These are phyloP conservation scores for Pleurotus sapidus DNA, from an alignment of 768 basidiomycete genomes.

Conservation along the genomic window DNA sequence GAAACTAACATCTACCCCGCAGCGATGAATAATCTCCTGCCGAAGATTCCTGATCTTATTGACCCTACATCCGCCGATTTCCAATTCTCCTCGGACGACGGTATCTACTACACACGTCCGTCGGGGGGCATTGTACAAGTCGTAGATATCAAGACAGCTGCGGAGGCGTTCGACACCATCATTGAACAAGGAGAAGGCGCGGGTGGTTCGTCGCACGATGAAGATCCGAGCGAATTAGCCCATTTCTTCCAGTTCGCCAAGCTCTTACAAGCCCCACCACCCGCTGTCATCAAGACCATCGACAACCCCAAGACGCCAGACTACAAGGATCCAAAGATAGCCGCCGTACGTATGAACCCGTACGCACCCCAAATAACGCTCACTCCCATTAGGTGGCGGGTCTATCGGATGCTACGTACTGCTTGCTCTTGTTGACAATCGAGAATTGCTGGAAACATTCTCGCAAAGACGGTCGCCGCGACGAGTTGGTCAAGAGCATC, in stretches of 20 bases:
- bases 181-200: conserved; percentile 23
- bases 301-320: conserved; percentile 16
- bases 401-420: conserved; percentile 21
- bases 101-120: not conserved
- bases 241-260: conserved; percentile 12
- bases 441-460: conserved; percentile 20
- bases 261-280: not conserved
- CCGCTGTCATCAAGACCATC: conserved; percentile 8
- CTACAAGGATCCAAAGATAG: conserved; percentile 14
- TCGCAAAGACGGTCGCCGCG: conserved; percentile 3
- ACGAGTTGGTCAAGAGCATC: conserved; percentile 19
- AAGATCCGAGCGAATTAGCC: conserved; percentile 15
- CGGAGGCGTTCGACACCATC: conserved; percentile 16
- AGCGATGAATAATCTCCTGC: not conserved
- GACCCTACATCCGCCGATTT: not conserved
- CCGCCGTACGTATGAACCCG: conserved; percentile 1
- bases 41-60: not conserved
- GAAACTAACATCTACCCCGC: not conserved
- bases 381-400: conserved; percentile 15
- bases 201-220: conserved; percentile 17
- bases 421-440: conserved; percentile 21
- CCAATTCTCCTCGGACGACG: not conserved
- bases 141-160: conserved; percentile 14
- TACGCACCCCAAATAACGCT: not conserved
- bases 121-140: conserved; percentile 10